These are phyloP conservation scores for Tulasnella sp. DNA, from an alignment of 768 basidiomycete genomes.

Conservation along the genomic window DNA sequence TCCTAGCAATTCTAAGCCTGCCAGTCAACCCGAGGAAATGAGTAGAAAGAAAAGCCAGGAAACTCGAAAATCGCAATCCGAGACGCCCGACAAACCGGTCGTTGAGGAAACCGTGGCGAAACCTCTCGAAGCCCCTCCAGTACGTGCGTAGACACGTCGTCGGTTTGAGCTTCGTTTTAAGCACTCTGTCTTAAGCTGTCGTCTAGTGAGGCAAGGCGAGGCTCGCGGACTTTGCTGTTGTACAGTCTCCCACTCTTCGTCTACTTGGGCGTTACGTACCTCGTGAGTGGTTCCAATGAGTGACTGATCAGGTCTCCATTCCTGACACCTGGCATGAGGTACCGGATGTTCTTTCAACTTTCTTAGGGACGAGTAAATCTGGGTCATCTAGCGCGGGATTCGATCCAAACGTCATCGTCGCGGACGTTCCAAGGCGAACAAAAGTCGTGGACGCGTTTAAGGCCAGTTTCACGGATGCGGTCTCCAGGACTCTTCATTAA, in stretches of 20 bases:
- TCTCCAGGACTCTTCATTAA: not conserved
- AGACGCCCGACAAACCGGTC: not conserved
- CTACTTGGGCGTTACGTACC: not conserved
- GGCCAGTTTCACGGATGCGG: not conserved
- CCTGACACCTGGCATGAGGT: not conserved
- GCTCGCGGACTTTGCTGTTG: not conserved
- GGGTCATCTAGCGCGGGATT: not conserved
- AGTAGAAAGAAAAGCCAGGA: not conserved
- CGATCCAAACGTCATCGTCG: conserved; percentile 12
- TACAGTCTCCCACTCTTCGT: not conserved
- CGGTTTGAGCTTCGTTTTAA: not conserved
- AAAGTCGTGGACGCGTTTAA: conserved; percentile 6
- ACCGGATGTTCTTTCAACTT: not conserved
- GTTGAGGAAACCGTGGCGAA: not conserved
- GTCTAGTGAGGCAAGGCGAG: not conserved
- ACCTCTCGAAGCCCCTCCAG: not conserved
- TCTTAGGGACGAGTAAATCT: not conserved
- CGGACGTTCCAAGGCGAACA: not conserved
- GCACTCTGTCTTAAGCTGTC: not conserved
- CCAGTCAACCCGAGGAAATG: not conserved
- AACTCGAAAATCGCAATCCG: not conserved
- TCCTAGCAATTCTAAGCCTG: not conserved
- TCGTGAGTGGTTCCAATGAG: not conserved
- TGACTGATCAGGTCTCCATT: not conserved
- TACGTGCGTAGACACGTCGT: not conserved